These are phyloP conservation scores for Theobroma grandiflorum DNA, from an alignment of 441 rosid genomes.

Conservation along the genomic window DNA sequence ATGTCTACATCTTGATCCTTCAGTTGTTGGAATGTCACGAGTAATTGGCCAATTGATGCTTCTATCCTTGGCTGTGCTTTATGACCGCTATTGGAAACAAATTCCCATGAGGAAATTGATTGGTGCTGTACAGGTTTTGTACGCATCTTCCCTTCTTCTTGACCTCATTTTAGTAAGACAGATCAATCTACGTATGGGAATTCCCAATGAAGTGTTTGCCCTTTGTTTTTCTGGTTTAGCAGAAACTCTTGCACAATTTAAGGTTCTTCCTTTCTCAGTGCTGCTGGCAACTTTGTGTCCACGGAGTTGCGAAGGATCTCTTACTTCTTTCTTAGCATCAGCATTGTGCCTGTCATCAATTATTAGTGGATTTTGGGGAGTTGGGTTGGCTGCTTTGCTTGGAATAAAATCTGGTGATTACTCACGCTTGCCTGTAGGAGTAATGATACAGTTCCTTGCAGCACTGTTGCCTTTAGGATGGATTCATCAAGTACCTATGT, in stretches of 20 bases:
- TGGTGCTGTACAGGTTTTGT: constrained; percentile 55
- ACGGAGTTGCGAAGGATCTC: constrained; percentile 81
- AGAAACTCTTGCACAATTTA: constrained; percentile 75
- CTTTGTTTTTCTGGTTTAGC: constrained; percentile 79
- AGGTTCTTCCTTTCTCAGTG: constrained; percentile 76
- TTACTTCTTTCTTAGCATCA: constrained; percentile 80
- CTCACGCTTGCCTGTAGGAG: constrained; percentile 62
- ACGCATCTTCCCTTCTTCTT: constrained; percentile 70
- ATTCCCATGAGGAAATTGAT: constrained; percentile 68
- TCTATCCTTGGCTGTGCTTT: constrained; percentile 63
- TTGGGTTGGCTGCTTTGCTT: constrained; percentile 71
- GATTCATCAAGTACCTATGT: constrained; percentile 59
- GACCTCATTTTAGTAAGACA: constrained; percentile 69
- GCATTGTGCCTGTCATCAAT: constrained; percentile 71
- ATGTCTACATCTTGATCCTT: constrained; percentile 68
- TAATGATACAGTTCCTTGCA: constrained; percentile 65
- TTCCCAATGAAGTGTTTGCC: constrained; percentile 65
- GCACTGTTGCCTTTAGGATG: constrained; percentile 70
- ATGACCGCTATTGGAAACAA: constrained; percentile 63
- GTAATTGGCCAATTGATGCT: constrained; percentile 76
- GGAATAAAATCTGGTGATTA: constrained; percentile 65
- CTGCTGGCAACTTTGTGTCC: constrained; percentile 73
- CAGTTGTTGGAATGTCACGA: constrained; percentile 76
- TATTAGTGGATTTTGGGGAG: constrained; percentile 67
- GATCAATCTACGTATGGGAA: constrained; percentile 64